Base-by-base conservation (phyloP, 2,329 filamentous ascomycete species). In the Aureobasidium leucospermi region DNA sequence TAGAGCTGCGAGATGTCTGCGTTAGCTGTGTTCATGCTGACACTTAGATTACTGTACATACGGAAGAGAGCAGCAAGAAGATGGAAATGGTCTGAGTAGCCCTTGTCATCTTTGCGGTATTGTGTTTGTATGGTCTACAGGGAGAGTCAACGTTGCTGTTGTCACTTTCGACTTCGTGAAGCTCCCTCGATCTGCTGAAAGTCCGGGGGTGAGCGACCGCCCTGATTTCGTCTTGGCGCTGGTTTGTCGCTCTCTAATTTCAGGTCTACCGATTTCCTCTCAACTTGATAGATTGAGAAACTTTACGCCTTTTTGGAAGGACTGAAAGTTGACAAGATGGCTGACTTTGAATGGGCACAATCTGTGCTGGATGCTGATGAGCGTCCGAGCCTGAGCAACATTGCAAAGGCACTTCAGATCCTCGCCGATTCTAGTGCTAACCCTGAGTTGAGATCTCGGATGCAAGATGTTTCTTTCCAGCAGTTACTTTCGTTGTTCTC, bases 61-160 rank as follows among this genome's bases (percentile, higher is more conserved):
- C 92, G 39, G 92, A 96, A 68, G 89, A 90, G 75, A 94, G 83
- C 67, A 96, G 82, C 69, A 96, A 85, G 70, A 85, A 87, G 70
- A 96, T 81, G 63, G 91, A 96, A 72, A 96, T 86, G 65, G 90
- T 93, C 76, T 97, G 92, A 74, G 90, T 87, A 23, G 94, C 94
- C 76, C 92, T 90, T 66, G 94, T 96, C 94, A 97, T 97, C 65
- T 65, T 86, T 76, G 10, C 47, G 38, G 11, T 52, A 47, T 48
- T 15, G 34, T 38, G 11, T 15, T 55, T 52, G 46, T n/a, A 43
- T 39, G 41, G 9, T 32, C 13, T 32, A 51, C 29, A 19, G 34
- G 42, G 47, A 56, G 34, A 38, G 42, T 51, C 16, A 23, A 49
- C n/a, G 39, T 46, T 56, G 39, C 16, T 51, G 32, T 43, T 58